These are phyloP conservation scores for Nemania sp. DNA, from an alignment of 2,329 filamentous ascomycete genomes.

Conservation along the genomic window DNA sequence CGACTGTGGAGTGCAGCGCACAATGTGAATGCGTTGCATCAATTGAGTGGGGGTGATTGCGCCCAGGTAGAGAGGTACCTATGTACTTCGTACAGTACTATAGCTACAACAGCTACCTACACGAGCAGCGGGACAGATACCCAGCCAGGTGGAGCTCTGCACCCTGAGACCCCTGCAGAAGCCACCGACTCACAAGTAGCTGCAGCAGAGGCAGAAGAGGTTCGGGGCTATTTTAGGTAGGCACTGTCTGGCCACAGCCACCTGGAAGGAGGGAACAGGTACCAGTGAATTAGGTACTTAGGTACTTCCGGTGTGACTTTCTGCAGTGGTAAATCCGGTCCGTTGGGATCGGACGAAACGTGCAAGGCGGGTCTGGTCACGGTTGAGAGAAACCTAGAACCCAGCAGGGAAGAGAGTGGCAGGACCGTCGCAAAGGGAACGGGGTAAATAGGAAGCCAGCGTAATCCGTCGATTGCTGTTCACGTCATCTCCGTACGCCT, in stretches of 20 bases:
- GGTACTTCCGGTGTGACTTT: background rate
- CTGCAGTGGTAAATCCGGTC: constrained; percentile 3
- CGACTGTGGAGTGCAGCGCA: constrained; percentile 18
- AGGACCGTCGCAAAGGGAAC: constrained; percentile 1
- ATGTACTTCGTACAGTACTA: background rate
- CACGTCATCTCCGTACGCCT: constrained; percentile 29
- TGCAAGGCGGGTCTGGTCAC: constrained; percentile 1
- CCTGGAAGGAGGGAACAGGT: background rate
- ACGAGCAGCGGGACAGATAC: constrained; percentile 14
- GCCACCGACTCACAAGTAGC: constrained; percentile 1
- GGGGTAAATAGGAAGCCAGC: background rate
- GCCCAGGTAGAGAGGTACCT: background rate
- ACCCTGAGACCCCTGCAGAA: constrained; percentile 3
- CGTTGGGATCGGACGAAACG: constrained; percentile 5
- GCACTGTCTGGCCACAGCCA: background rate
- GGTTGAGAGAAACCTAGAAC: background rate
- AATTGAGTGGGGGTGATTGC: background rate
- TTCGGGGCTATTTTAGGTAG: constrained; percentile 11
- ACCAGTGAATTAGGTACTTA: background rate
- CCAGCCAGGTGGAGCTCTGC: background rate
- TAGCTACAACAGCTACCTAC: constrained; percentile 17
- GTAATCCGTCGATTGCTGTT: constrained; percentile 17
- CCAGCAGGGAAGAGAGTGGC: background rate
- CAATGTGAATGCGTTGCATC: constrained; percentile 8
- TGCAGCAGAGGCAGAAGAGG: constrained; percentile 7